Base-by-base conservation (phyloP, 257 asterid species). In the Verbascum thapsus region DNA sequence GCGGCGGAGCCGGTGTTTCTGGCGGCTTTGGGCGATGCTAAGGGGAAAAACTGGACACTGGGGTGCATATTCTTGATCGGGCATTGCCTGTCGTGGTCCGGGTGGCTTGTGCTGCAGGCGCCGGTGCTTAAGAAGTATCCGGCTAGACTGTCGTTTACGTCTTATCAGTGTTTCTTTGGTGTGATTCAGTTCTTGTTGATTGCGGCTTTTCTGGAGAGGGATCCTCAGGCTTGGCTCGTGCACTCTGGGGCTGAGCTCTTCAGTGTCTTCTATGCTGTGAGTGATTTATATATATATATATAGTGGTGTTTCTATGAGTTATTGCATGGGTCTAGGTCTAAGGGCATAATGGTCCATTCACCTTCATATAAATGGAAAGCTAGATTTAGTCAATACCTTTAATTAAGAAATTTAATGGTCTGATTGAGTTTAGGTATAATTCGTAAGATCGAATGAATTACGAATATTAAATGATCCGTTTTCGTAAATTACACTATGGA, bases 21-120 rank as follows among this genome's bases (percentile, higher is more conserved):
- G 19, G 43, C 68, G 19, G 45, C 61, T 6, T 67, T 79, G 7
- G 95, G 86, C 18, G 90, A 78, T 23, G 92, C 83, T 4, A 74
- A 58, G 19, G 92, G 81, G 8, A 84, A 87, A 76, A 87, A 62
- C 70, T 87, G 95, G 95, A 84, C 83, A 0, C 60, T 87, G 64
- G 95, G 95, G 1, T 92, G 99, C 82, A 30, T 92, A 18, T 92
- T 72, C 80, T 71, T 92, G 80, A 92, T 92, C 15, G 95, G 92
- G 1, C 95, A 84, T 66, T 87, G 95, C 68, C 63, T 87, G 38
- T 81, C 95, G 6, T 87, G 95, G 95, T 77, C 95, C 13, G 85
- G 82, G 0, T 87, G 95, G 95, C 87, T 87, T 34, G 95, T 87
- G 8, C 61, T 87, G 3, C 95, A 87, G 41, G 84, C 85, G 1